Percentiles rank a stretch among this genome's conserved stretches.
Evolutionary conservation across 2,329 filamentous ascomycete genomes (phyloP).

Genomic region (Neonectria hederae): DNA sequence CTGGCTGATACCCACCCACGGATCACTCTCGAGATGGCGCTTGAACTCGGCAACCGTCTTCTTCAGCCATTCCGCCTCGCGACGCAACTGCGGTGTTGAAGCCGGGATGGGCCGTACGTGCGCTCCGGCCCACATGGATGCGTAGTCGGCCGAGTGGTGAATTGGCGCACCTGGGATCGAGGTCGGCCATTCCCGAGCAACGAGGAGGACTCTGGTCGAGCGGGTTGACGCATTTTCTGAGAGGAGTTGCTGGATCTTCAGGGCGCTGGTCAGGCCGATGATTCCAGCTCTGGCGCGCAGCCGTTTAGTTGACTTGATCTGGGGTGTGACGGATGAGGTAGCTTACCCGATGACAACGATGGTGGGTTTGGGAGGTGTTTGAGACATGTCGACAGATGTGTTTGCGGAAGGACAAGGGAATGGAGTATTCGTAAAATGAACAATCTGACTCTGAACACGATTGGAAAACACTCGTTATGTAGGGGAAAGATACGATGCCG

Average conservation of each 20-base stretch:
- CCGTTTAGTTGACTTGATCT: not conserved
- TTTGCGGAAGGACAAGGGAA: not conserved
- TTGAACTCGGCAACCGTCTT: constrained; percentile 40
- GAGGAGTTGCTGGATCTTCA: constrained; percentile 52
- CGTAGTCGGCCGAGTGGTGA: constrained; percentile 54
- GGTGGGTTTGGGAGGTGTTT: constrained; percentile 23
- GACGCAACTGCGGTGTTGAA: constrained; percentile 44
- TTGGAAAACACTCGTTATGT: not conserved
- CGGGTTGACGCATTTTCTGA: constrained; percentile 1
- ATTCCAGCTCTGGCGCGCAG: constrained; percentile 57
- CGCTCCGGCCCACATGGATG: constrained; percentile 67
- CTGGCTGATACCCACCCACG: constrained; percentile 57
- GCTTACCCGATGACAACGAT: constrained; percentile 44
- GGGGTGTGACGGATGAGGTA: not conserved
- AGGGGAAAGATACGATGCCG: not conserved
- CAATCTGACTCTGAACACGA: not conserved
- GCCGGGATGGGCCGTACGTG: constrained; percentile 63
- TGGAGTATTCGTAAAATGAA: not conserved
- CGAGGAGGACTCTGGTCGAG: constrained; percentile 37
- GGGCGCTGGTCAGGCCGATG: constrained; percentile 60
- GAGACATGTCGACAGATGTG: constrained; percentile 17
- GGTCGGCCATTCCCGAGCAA: constrained; percentile 48
- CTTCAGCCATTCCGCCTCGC: constrained; percentile 47
- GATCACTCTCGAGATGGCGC: constrained; percentile 35
- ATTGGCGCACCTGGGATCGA: constrained; percentile 45